Percentiles rank a stretch among this genome's conserved stretches.
Conservation (phyloP, 371 early-diverging fungal species). For the Rhizopus arrhizus region DNA sequence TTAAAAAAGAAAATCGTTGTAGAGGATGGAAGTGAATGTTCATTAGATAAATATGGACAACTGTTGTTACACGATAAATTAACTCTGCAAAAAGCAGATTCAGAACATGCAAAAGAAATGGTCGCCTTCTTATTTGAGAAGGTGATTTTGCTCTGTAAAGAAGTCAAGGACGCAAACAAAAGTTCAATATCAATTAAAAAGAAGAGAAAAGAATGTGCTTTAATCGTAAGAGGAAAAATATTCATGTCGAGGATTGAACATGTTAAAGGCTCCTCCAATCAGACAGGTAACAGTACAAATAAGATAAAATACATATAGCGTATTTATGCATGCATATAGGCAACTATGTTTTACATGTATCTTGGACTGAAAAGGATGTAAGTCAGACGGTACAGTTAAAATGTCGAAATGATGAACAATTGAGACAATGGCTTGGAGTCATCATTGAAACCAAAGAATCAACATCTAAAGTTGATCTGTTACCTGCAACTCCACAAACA, state of each 20-base stretch:
- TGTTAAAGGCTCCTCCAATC: slow-evolving; percentile 67
- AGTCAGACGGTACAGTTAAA: slow-evolving; percentile 84
- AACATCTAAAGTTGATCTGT: slow-evolving; percentile 21
- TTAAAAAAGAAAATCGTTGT: slow-evolving; percentile 68
- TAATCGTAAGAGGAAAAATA: slow-evolving; percentile 77
- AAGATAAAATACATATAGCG: background rate
- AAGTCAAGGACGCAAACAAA: slow-evolving; percentile 37
- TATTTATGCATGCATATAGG: slow-evolving; percentile 18
- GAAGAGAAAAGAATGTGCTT: slow-evolving; percentile 46
- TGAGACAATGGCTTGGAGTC: slow-evolving; percentile 78
- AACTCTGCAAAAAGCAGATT: slow-evolving; percentile 73
- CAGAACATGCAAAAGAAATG: slow-evolving; percentile 68
- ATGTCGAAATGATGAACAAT: slow-evolving; percentile 90
- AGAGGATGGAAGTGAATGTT: slow-evolving; percentile 26
- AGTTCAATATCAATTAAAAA: slow-evolving; percentile 46
- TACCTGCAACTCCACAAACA: slow-evolving; percentile 25
- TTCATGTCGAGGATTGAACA: slow-evolving; percentile 79
- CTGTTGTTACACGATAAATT: slow-evolving; percentile 85
- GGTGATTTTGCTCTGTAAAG: slow-evolving; percentile 79
- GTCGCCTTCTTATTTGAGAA: slow-evolving; percentile 86
- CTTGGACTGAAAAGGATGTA: slow-evolving; percentile 54
- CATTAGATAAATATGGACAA: slow-evolving; percentile 68
- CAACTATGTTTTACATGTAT: slow-evolving; percentile 34
- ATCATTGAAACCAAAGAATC: slow-evolving; percentile 62
- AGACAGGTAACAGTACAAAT: slow-evolving; percentile 45